Conservation (phyloP, 2,329 filamentous ascomycete species). For the Talaromyces sp. region DNA sequence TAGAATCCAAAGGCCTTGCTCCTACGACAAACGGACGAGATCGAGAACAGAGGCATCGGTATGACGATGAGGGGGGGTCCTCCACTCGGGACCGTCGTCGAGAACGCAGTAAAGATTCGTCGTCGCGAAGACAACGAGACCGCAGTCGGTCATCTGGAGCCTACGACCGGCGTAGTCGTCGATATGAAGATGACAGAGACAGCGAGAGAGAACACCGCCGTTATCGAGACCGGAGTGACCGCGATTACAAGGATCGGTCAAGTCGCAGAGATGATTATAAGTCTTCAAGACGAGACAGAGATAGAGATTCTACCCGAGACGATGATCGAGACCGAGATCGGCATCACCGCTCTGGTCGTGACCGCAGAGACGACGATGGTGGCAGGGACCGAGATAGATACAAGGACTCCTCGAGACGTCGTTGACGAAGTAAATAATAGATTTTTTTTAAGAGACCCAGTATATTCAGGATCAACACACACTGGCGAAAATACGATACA, state of each 20-base stretch:
- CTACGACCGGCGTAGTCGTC: constrained; percentile 27
- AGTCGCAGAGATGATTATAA: constrained; percentile 16
- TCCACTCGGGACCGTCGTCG: constrained; percentile 26
- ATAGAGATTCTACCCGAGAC: constrained; percentile 14
- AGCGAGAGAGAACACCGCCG: constrained; percentile 17
- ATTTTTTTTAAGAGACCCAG: not conserved
- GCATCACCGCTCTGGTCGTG: constrained; percentile 10
- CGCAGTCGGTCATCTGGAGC: constrained; percentile 14
- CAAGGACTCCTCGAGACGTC: constrained; percentile 18
- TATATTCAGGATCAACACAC: not conserved
- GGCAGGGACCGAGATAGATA: constrained; percentile 20
- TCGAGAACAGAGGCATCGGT: constrained; percentile 25
- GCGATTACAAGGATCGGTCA: constrained; percentile 20
- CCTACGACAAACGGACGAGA: constrained; percentile 28
- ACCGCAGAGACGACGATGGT: constrained; percentile 19
- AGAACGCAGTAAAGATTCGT: constrained; percentile 33
- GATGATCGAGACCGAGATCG: constrained; percentile 26
- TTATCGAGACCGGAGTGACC: constrained; percentile 25
- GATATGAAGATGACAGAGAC: constrained; percentile 32
- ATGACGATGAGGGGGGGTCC: constrained; percentile 20
- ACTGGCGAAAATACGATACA: not conserved
- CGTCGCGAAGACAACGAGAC: constrained; percentile 24
- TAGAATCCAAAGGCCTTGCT: constrained; percentile 45
- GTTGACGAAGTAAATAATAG: not conserved
- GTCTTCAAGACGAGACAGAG: constrained; percentile 7